phyloP scores from a whole-genome alignment of 257 asterid species.

The Forsythia viridissima region DNA sequence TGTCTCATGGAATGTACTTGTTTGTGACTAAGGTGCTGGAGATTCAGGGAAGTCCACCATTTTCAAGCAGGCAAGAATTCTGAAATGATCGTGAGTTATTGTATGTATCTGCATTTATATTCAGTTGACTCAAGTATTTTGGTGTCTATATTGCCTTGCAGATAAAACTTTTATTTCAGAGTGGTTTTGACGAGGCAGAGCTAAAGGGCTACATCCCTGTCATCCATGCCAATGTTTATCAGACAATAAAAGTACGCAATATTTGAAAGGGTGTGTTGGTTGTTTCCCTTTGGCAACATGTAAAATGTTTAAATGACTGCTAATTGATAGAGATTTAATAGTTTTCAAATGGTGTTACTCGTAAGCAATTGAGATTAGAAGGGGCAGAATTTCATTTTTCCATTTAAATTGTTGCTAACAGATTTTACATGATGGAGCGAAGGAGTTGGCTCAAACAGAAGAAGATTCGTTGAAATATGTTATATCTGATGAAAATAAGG shows the following conservation, averaged over 20 bases:
- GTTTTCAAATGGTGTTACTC: conserved; percentile 7
- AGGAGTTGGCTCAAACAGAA: conserved; percentile 73
- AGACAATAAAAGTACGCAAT: conserved; percentile 97
- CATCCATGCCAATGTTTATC: conserved; percentile 98
- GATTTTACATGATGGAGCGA: conserved; percentile 89
- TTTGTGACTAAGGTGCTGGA: conserved; percentile 69
- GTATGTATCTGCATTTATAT: conserved; percentile 3
- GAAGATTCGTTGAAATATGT: conserved; percentile 64
- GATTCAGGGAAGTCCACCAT: conserved; percentile 99
- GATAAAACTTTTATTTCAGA: conserved; percentile 95
- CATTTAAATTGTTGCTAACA: conserved; percentile 32
- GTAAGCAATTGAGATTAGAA: conserved; percentile 19
- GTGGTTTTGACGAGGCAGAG: conserved; percentile 96
- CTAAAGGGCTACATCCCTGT: conserved; percentile 85
- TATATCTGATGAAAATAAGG: conserved; percentile 80
- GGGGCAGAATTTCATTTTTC: conserved; percentile 18
- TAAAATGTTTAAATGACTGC: conserved; percentile 27
- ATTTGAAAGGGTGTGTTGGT: conserved; percentile 85
- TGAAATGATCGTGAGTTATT: conserved; percentile 3
- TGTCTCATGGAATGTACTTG: conserved; percentile 12
- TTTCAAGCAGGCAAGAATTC: conserved; percentile 88
- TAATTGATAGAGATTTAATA: conserved; percentile 36
- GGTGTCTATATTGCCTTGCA: conserved; percentile 42
- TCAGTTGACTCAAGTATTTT: conserved; percentile 15
- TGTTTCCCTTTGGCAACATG: conserved; percentile 49